phyloP scores from a whole-genome alignment of 108 stramenopile genomes.

The Discostella stelligeroides region DNA sequence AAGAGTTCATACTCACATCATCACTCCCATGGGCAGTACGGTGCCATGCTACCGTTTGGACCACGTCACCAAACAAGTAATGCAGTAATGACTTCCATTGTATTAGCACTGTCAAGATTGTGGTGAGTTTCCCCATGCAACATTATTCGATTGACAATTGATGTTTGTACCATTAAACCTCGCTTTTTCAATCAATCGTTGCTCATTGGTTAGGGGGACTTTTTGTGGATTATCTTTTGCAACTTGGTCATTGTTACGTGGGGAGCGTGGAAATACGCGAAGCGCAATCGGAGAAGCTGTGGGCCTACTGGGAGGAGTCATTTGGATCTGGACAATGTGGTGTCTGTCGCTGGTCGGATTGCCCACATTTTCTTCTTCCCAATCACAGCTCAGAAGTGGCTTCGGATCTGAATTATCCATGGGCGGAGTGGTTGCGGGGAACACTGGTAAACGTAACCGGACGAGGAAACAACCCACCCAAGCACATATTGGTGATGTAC shows the following conservation, averaged over 20 bases:
- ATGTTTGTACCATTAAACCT: neutral
- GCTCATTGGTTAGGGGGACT: conserved; percentile 30
- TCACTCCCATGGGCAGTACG: neutral
- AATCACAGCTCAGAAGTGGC: conserved; percentile 3
- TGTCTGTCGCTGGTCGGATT: conserved; percentile 22
- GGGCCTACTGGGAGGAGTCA: conserved; percentile 13
- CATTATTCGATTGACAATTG: neutral
- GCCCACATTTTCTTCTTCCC: conserved; percentile 2
- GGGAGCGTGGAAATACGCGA: conserved; percentile 20
- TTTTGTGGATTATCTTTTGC: conserved; percentile 37
- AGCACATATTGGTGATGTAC: conserved; percentile 15
- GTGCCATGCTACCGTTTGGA: neutral
- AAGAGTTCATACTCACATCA: neutral
- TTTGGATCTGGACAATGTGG: conserved; percentile 30
- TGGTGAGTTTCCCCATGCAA: neutral
- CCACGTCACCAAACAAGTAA: too few species aligned
- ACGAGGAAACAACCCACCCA: conserved; percentile 9
- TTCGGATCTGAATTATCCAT: conserved; percentile 4
- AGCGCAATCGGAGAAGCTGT: conserved; percentile 18
- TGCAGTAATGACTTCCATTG: too few species aligned
- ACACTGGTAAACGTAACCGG: conserved; percentile 7
- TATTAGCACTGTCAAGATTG: neutral
- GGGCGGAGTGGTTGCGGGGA: conserved; percentile 9
- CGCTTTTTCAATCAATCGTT: conserved; percentile 5
- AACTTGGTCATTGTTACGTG: conserved; percentile 26